phyloP scores from a whole-genome alignment of 208 protist genomes.

The Spongospora subterranea region DNA sequence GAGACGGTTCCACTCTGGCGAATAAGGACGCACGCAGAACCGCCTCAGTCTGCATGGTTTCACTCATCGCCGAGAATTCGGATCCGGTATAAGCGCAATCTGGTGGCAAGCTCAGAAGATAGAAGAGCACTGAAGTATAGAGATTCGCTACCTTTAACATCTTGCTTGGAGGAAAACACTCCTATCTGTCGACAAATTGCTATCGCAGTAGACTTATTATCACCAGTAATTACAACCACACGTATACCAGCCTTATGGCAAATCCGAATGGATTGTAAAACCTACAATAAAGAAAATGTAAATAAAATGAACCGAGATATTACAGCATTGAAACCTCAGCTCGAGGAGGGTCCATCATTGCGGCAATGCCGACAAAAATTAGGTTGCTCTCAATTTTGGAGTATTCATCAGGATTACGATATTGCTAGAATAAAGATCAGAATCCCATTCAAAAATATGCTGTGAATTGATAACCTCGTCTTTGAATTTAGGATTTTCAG shows the following conservation, averaged over 20 bases:
- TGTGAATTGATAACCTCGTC: neutral
- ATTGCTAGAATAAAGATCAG: neutral
- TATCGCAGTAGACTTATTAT: constrained; percentile 86
- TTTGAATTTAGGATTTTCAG: neutral
- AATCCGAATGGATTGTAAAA: constrained; percentile 83
- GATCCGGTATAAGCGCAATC: constrained; percentile 60
- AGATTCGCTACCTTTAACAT: constrained; percentile 39
- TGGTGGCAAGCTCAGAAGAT: neutral
- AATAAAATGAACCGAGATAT: neutral
- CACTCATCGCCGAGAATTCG: constrained; percentile 46
- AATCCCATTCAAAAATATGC: neutral
- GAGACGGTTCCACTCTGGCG: constrained; percentile 71
- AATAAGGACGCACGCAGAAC: constrained; percentile 64
- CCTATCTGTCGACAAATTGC: constrained; percentile 91
- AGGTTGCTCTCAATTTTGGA: constrained; percentile 69
- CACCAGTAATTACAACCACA: constrained; percentile 95
- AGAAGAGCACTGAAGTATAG: neutral
- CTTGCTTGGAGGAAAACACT: constrained; percentile 77
- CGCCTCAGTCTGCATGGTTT: neutral
- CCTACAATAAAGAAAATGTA: constrained; percentile 70
- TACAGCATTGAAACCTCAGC: constrained; percentile 74
- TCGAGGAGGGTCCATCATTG: constrained; percentile 91
- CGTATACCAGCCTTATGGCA: constrained; percentile 92
- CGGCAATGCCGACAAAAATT: constrained; percentile 73
- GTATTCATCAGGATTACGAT: constrained; percentile 65